A percentile compares a stretch with the other conserved stretches of the same genome.
Evolutionary conservation across 148 eudicot genomes (phyloP).

Genomic region (Bassia scoparia): DNA sequence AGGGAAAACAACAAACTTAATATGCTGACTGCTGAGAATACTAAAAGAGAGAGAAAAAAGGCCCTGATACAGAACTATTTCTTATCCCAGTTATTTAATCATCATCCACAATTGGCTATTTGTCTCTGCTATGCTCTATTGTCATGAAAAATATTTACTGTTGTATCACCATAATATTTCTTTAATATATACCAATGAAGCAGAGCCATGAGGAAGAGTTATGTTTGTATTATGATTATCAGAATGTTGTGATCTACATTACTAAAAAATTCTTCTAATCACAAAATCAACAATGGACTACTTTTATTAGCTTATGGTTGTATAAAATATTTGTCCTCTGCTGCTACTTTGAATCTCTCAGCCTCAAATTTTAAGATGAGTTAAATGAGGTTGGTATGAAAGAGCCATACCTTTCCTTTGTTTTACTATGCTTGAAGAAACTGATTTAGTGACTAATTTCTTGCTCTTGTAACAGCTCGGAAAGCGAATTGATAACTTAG

Average conservation of each 20-base stretch:
- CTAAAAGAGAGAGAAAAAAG: too few species aligned
- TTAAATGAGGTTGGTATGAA: not conserved
- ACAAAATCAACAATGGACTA: too few species aligned
- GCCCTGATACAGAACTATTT: too few species aligned
- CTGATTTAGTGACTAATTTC: not conserved
- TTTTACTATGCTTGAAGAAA: not conserved
- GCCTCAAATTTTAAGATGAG: not conserved
- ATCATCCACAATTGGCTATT: not conserved
- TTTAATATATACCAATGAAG: too few species aligned
- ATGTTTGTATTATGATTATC: not conserved
- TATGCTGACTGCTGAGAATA: too few species aligned
- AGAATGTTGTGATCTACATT: not conserved
- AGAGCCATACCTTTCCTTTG: not conserved
- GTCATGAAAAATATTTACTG: not conserved
- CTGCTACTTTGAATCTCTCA: not conserved
- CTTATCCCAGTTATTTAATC: too few species aligned
- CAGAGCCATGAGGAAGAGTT: not conserved
- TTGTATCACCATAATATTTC: not conserved
- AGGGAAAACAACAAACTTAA: too few species aligned
- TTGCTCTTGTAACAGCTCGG: slow-evolving; percentile 56
- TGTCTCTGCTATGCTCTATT: not conserved
- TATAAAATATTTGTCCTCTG: not conserved
- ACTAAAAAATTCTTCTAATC: too few species aligned
- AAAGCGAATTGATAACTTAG: slow-evolving; percentile 69
- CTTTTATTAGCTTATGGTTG: too few species aligned